Evolutionary conservation across 2,329 filamentous ascomycete species (phyloP).

Genomic region (Laburnicola sp.): DNA sequence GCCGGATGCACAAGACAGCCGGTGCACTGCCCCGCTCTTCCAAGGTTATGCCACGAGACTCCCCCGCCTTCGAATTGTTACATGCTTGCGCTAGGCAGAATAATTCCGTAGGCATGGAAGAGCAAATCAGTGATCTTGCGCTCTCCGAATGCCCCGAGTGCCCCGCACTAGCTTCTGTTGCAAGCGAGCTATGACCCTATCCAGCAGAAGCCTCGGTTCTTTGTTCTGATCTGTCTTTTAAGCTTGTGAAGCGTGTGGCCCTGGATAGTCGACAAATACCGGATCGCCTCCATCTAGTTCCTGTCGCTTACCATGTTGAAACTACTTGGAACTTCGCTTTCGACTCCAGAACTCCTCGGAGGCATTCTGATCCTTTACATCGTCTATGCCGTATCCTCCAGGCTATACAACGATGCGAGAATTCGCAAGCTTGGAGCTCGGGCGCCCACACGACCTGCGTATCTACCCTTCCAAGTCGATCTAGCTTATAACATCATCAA

Average conservation of each 20-base stretch:
- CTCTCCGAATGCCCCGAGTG: neutral
- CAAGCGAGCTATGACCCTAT: neutral
- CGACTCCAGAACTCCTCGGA: slow-evolving; percentile 28
- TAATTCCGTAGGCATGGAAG: too few species aligned
- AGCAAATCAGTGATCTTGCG: slow-evolving; percentile 4
- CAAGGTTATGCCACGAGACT: too few species aligned
- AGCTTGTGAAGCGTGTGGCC: neutral
- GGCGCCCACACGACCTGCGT: slow-evolving; percentile 48
- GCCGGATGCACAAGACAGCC: too few species aligned
- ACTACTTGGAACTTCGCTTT: slow-evolving; percentile 19
- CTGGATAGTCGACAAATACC: neutral
- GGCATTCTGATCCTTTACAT: slow-evolving; percentile 24
- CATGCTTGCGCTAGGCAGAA: too few species aligned
- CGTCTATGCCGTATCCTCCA: slow-evolving; percentile 19
- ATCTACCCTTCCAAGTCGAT: slow-evolving; percentile 61
- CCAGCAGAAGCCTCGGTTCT: slow-evolving; percentile 6
- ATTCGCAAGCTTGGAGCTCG: slow-evolving; percentile 50
- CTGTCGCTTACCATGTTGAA: slow-evolving; percentile 27
- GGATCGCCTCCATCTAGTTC: neutral
- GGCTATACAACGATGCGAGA: slow-evolving; percentile 38
- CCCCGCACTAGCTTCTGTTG: slow-evolving; percentile 1
- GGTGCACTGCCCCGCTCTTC: too few species aligned
- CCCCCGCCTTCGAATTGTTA: too few species aligned
- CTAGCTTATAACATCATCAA: slow-evolving; percentile 62
- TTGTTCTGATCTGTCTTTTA: neutral